phyloP scores from a whole-genome alignment of 192 early-diverging fungal species.

The Rhizophagus clarus region DNA sequence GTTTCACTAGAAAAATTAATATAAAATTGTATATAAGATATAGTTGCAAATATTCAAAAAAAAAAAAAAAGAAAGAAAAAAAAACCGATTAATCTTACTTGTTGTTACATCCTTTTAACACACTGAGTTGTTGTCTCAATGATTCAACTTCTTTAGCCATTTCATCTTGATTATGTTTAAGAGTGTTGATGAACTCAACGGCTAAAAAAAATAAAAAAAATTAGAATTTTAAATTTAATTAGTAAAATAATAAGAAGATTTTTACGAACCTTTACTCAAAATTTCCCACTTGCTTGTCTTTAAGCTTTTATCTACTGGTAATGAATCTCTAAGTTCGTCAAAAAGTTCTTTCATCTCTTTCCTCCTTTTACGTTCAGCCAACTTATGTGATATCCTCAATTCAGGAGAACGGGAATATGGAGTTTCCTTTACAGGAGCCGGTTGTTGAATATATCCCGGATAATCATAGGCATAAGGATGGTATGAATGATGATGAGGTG shows the following conservation, averaged over 20 bases:
- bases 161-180: constrained; percentile 55
- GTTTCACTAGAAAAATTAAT: neutral
- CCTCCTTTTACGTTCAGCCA: constrained; percentile 84
- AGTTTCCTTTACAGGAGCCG: constrained; percentile 39
- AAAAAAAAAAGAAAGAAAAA: too few species aligned
- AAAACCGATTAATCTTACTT: neutral
- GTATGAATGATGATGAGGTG: constrained; percentile 26
- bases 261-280: constrained; percentile 69
- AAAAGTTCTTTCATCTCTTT: constrained; percentile 92
- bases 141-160: constrained; percentile 49
- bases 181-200: constrained; percentile 53
- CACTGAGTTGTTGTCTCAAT: constrained; percentile 47
- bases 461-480: constrained; percentile 37
- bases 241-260: constrained; percentile 7
- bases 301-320: constrained; percentile 77
- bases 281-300: constrained; percentile 92
- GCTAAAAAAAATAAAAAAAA: constrained; percentile 37
- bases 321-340: constrained; percentile 76
- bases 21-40: neutral
- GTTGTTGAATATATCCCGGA: constrained; percentile 34
- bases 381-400: constrained; percentile 82
- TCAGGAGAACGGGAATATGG: constrained; percentile 76
- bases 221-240: neutral
- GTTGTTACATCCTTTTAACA: constrained; percentile 38
- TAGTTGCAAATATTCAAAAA: neutral